Evolutionary conservation across 768 basidiomycete genomes (phyloP), one percentile per base, ranked within the genome.

Genomic region (Psilocybe sp.): DNA sequence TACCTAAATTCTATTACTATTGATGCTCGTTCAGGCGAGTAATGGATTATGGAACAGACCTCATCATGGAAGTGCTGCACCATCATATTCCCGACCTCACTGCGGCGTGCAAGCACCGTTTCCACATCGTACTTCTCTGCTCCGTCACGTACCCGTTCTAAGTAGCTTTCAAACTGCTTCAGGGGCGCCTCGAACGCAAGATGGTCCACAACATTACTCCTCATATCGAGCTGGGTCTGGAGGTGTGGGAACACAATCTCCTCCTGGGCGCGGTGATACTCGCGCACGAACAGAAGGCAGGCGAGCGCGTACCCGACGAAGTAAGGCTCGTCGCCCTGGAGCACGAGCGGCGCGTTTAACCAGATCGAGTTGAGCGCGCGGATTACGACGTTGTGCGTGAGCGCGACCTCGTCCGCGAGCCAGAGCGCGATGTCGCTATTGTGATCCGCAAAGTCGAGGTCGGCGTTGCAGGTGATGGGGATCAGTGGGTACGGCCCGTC

Each of bases 361-460:
- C 55, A 56, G 28, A 59, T 55, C 4, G 57, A 51, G 43, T 61
- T 61, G 12, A 61, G 40, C 14, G 47, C 55, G 11, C 57, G 44
- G 40, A 61, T 54, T 31, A 61, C 41, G 42, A 55, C 51, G 41
- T 61, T 61, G 47, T 61, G 60, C 11, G 47, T 56, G 18, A 58
- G 46, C 23, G 53, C 5, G 13, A 61, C 47, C 3, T 56, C 57
- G 40, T 50, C 50, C 4, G 57, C 44, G 36, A 61, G 55, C 51
- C 45, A 56, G 28, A 51, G 47, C 8, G 49, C 43, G 45, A 52
- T 18, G 23, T 28, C 7, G 5, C 33, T 31, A n/a, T 44, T 15
- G 42, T 38, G n/a, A 36, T 52, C 46, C 31, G 44, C 41, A 40
- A 54, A 54, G 23, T 58, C 39, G 15, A 47, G 33, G 19, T 51